phyloP scores from a whole-genome alignment of 164 flowering plant species.

The Magnolia kwangsiensis region DNA sequence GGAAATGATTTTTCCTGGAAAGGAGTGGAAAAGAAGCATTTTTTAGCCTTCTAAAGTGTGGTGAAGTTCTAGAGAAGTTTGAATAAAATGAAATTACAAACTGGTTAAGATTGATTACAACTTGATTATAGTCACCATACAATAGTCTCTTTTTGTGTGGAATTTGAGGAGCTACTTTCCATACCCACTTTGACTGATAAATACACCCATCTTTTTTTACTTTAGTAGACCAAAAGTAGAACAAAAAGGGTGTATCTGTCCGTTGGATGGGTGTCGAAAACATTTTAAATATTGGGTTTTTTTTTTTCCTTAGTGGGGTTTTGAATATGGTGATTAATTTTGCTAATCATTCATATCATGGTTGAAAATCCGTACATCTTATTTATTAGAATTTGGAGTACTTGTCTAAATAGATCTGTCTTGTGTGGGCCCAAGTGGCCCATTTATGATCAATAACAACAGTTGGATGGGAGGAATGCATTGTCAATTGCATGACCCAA shows the following conservation, averaged over 20 bases:
- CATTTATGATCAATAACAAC: too few species aligned
- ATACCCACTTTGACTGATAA: background rate
- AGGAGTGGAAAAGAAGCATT: slow-evolving; percentile 1
- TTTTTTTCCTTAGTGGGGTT: too few species aligned
- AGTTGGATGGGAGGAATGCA: too few species aligned
- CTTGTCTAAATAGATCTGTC: too few species aligned
- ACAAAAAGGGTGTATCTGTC: background rate
- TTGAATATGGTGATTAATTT: too few species aligned
- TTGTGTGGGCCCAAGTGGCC: too few species aligned
- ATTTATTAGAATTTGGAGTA: too few species aligned
- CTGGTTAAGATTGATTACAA: background rate
- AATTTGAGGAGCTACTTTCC: slow-evolving; percentile 1
- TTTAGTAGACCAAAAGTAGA: background rate
- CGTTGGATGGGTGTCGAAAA: background rate
- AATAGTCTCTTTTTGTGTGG: background rate
- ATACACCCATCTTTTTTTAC: background rate
- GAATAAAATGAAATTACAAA: background rate
- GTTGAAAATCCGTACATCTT: background rate
- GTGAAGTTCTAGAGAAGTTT: background rate
- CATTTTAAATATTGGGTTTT: background rate
- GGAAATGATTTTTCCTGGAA: background rate
- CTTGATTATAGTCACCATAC: slow-evolving; percentile 2
- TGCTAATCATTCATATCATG: background rate
- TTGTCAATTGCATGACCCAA: too few species aligned
- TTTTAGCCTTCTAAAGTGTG: background rate